Conservation (phyloP, 495 filamentous ascomycete species). For the Platismatia glauca region DNA sequence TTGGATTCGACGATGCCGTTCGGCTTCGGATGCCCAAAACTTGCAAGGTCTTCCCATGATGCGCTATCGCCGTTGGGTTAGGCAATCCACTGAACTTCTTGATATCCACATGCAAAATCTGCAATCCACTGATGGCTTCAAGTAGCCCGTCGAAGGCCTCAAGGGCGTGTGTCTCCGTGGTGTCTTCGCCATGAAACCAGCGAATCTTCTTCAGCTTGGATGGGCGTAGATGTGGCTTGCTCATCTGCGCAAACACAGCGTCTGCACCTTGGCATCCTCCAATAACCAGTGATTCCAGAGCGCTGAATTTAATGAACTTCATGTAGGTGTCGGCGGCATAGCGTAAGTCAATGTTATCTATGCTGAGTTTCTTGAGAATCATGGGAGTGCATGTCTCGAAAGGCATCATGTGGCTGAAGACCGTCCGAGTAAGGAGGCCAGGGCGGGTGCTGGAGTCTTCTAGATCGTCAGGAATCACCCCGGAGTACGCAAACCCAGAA, state of each 20-base stretch:
- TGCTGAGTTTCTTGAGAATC: conserved; percentile 12
- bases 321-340: conserved; percentile 15
- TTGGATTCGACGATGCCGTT: background rate
- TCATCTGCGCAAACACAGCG: conserved; percentile 12
- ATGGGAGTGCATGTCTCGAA: conserved; percentile 10
- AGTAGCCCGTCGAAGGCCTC: conserved; percentile 17
- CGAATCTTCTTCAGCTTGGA: conserved; percentile 10
- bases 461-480: conserved; percentile 1
- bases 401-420: conserved; percentile 16
- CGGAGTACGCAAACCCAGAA: conserved; percentile 7
- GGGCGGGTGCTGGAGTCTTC: conserved; percentile 14
- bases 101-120: conserved; percentile 13
- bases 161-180: conserved; percentile 9
- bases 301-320: conserved; percentile 17
- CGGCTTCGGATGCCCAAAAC: conserved; percentile 9
- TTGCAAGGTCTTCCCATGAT: conserved; percentile 14
- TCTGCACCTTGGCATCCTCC: conserved; percentile 11
- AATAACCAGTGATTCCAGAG: conserved; percentile 13
- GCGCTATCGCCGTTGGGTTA: conserved; percentile 7
- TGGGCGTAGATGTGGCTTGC: conserved; percentile 14
- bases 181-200: conserved; percentile 15
- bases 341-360: conserved; percentile 13
- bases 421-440: conserved; percentile 9
- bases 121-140: conserved; percentile 6
- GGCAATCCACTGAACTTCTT: conserved; percentile 4